A percentile compares a stretch with the other conserved stretches of the same genome.
phyloP scores from a whole-genome alignment of 805 yeast species.

The Yamadazyma laniorum region DNA sequence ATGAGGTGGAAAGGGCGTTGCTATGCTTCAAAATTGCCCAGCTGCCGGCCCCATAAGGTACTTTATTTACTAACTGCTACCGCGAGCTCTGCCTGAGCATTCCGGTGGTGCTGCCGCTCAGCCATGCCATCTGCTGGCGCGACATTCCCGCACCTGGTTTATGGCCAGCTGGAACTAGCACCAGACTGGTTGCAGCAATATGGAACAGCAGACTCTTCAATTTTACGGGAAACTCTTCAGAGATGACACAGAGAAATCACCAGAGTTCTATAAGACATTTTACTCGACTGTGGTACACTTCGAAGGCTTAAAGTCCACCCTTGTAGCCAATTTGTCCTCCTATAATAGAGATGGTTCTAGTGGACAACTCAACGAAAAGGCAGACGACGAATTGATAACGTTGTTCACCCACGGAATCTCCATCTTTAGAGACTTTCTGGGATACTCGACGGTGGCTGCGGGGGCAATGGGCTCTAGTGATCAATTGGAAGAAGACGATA shows the following conservation, averaged over 20 bases:
- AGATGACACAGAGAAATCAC: constrained; percentile 16
- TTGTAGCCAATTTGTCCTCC: constrained; percentile 20
- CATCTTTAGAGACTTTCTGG: constrained; percentile 2
- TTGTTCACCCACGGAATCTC: constrained; percentile 7
- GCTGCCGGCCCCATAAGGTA: too few species aligned
- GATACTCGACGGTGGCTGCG: neutral
- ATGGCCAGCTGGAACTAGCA: too few species aligned
- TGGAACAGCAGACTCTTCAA: constrained; percentile 12
- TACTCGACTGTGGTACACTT: constrained; percentile 24
- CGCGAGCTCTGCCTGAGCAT: too few species aligned
- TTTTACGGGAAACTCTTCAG: constrained; percentile 25
- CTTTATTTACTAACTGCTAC: too few species aligned
- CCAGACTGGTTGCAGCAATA: too few species aligned
- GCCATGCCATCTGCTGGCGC: too few species aligned
- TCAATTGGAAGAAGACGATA: constrained; percentile 13
- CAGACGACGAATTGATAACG: neutral
- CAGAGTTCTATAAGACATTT: constrained; percentile 20
- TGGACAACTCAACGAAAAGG: neutral
- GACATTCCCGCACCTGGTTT: too few species aligned
- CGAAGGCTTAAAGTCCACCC: constrained; percentile 21
- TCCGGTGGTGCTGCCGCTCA: too few species aligned
- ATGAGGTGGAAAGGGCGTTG: too few species aligned
- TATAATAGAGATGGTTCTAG: neutral
- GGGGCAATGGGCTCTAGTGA: neutral
- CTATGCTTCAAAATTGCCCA: too few species aligned